These are phyloP conservation scores for Syzygium jambos DNA, from an alignment of 345 rosid species.

Conservation along the genomic window DNA sequence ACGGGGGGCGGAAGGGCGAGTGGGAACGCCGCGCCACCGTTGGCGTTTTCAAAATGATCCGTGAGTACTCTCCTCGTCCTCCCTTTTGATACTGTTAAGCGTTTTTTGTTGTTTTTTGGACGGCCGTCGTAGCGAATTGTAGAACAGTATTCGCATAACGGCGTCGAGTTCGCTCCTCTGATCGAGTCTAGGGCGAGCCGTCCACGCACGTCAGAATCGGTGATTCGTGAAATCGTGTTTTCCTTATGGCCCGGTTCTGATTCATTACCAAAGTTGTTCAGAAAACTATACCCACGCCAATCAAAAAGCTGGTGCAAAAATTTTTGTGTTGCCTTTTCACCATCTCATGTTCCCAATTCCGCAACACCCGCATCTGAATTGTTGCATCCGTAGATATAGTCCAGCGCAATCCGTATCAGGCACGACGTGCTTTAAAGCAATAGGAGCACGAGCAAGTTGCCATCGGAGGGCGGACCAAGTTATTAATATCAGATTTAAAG, in stretches of 20 bases:
- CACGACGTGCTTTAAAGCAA: not conserved
- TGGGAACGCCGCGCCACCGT: not conserved
- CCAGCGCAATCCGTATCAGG: not conserved
- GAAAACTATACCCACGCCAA: not conserved
- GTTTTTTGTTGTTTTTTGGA: not conserved
- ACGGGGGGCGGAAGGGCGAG: not conserved
- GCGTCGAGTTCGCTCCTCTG: not conserved
- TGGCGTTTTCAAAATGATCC: not conserved
- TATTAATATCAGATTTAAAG: not conserved
- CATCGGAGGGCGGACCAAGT: not conserved
- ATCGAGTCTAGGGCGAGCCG: not conserved
- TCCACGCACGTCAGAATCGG: no score
- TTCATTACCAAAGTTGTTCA: not conserved
- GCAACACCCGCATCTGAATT: not conserved
- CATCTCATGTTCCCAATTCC: not conserved
- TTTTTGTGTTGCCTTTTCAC: no score
- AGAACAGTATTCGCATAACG: not conserved
- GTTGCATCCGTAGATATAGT: not conserved
- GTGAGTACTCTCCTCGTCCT: not conserved
- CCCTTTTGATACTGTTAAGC: not conserved
- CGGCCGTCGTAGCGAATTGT: not conserved
- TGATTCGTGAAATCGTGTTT: not conserved
- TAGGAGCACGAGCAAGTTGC: not conserved
- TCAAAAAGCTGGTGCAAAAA: not conserved
- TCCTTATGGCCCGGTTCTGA: not conserved